Evolutionary conservation across 179 eudicot species (phyloP).

Genomic region (Corrigiola litoralis): DNA sequence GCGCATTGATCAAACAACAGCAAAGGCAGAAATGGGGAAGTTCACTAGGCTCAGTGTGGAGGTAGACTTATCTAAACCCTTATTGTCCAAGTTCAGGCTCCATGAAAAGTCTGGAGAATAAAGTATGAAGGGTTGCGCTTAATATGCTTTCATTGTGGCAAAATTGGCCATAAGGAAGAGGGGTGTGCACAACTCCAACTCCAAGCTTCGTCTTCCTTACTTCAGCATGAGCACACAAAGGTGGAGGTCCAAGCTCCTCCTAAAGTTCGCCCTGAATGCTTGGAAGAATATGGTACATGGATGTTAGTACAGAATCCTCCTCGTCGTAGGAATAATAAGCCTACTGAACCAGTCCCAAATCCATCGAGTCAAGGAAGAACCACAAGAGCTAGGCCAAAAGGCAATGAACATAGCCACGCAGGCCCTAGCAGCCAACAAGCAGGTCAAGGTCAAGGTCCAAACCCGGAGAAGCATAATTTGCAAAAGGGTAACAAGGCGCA

Average conservation of each 20-base stretch:
- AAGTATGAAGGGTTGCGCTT: background rate
- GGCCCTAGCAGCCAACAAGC: too few species aligned
- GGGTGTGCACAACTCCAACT: background rate
- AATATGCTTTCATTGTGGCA: background rate
- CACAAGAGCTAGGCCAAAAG: too few species aligned
- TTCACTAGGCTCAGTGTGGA: background rate
- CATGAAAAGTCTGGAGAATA: background rate
- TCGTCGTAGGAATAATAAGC: background rate
- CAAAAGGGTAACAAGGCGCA: too few species aligned
- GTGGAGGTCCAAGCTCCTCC: too few species aligned
- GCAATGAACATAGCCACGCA: too few species aligned
- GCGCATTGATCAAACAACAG: background rate
- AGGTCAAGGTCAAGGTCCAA: too few species aligned
- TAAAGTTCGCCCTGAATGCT: background rate
- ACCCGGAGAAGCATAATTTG: too few species aligned
- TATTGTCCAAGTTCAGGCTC: background rate
- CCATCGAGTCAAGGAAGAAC: too few species aligned
- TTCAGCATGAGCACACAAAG: too few species aligned
- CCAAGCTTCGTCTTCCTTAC: too few species aligned
- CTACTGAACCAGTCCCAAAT: too few species aligned
- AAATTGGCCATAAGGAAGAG: background rate
- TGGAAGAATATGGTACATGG: background rate
- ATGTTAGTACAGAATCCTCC: background rate
- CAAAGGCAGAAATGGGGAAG: background rate
- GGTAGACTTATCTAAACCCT: background rate